phyloP scores from a whole-genome alignment of 768 basidiomycete genomes.

The Russula sp. region DNA sequence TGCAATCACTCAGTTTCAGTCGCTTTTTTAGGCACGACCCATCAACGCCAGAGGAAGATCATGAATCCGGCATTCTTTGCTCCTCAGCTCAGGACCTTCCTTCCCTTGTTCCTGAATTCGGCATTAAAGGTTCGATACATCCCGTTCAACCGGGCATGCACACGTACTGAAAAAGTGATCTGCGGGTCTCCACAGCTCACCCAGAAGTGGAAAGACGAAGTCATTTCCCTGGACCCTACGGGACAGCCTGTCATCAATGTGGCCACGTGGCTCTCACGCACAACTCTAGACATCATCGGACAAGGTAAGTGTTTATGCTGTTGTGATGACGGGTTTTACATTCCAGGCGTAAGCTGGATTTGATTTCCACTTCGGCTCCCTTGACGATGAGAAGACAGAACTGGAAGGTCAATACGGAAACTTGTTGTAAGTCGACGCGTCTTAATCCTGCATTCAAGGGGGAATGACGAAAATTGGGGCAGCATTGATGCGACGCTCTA shows the following conservation, averaged over 20 bases:
- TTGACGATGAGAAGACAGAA: slow-evolving; percentile 8
- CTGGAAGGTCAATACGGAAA: slow-evolving; percentile 10
- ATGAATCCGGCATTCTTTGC: slow-evolving; percentile 28
- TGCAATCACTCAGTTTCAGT: background rate
- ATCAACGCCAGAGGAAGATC: slow-evolving; percentile 25
- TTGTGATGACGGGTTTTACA: background rate
- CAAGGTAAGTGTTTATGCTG: slow-evolving; percentile 18
- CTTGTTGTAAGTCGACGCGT: slow-evolving; percentile 11
- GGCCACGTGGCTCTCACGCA: slow-evolving; percentile 22
- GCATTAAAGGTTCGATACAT: slow-evolving; percentile 7
- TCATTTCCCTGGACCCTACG: slow-evolving; percentile 8
- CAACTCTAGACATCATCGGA: slow-evolving; percentile 26
- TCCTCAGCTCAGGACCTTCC: slow-evolving; percentile 24
- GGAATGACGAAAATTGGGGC: background rate
- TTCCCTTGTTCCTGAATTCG: slow-evolving; percentile 24
- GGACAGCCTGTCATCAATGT: slow-evolving; percentile 21
- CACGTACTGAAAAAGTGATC: background rate
- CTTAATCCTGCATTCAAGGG: background rate
- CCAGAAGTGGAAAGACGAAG: slow-evolving; percentile 26
- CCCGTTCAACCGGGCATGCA: background rate
- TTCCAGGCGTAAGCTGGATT: slow-evolving; percentile 11
- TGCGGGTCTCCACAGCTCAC: slow-evolving; percentile 17
- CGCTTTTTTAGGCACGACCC: slow-evolving; percentile 18
- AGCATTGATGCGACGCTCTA: slow-evolving; percentile 20
- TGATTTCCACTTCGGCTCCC: slow-evolving; percentile 16